Base-by-base conservation (phyloP, 768 basidiomycete genomes). In the Kwoniella newhampshirensis region DNA sequence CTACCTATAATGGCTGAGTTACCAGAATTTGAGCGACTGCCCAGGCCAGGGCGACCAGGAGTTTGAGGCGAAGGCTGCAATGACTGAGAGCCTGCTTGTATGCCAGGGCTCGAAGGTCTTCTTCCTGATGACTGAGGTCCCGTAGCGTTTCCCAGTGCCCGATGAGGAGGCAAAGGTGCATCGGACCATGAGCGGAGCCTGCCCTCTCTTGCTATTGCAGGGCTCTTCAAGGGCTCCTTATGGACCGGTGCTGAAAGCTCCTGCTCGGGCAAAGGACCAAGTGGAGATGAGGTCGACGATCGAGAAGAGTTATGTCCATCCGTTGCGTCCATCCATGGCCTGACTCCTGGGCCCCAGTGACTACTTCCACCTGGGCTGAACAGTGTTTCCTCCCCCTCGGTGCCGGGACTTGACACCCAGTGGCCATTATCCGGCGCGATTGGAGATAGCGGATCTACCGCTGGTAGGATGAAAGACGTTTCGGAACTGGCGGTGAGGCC, bases 111-210 rank as follows among this genome's bases (percentile, higher is more conserved):
- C 12, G 20, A 35, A 6, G 56, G 56, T 23, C 50, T 25, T 7
- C 36, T 48, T 35, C 42, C 21, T 3, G 50, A 50, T 35, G 54
- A 45, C 23, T 50, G 43, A 12, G 51, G 37, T 13, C 51, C 43
- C 3, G 58, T 53, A 1, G 63, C 42, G 18, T 45, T 23, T 35
- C 12, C n/a, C 27, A 26, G 20, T 3, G 57, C 15, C 2, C 41
- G 40, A 20, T 60, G 42, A 25, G 60, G 57, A 3, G 60, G 60
- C 2, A 37, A 43, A 17, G 71, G 67, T 8, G 71, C 71, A 53
- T 73, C 71, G 2, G 71, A 73, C 64, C 60, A 63, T 20, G 71
- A 64, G 42, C 71, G 53, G 11, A 55, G 25, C 35, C 71, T 51
- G 23, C 54, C 53, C 26, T 57, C 62, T 18, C 35, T 40, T 20